Percentiles rank a stretch among this genome's conserved stretches.
Conservation (phyloP, 164 flowering plant species). For the Vitis vinifera region DNA sequence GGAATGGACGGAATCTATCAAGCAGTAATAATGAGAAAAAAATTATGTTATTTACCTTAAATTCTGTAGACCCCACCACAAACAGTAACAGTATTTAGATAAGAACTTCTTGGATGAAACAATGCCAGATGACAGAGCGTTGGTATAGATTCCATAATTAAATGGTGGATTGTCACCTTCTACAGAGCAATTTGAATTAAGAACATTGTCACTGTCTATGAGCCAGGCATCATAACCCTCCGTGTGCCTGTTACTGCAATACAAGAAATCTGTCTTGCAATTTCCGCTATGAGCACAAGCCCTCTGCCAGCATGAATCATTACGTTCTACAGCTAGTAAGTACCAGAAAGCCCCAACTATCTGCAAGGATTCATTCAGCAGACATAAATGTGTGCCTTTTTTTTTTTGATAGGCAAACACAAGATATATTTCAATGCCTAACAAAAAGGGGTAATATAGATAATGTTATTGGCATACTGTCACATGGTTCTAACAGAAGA, state of each 20-base stretch:
- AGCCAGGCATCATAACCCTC: conserved; percentile 53
- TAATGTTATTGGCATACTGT: not conserved
- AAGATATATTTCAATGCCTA: too few species aligned
- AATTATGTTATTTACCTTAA: conserved; percentile 54
- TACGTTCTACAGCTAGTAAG: conserved; percentile 74
- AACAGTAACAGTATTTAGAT: conserved; percentile 86
- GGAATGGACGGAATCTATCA: not conserved
- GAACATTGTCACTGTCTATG: conserved; percentile 29
- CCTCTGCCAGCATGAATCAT: conserved; percentile 83
- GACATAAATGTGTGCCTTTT: not conserved
- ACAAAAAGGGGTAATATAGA: too few species aligned
- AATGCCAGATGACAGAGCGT: conserved; percentile 73
- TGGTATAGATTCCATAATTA: conserved; percentile 79
- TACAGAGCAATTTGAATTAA: conserved; percentile 41
- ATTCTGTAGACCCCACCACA: conserved; percentile 99
- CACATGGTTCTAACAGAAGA: not conserved
- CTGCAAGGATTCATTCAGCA: conserved; percentile 43
- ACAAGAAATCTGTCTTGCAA: conserved; percentile 59
- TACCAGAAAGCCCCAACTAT: conserved; percentile 98
- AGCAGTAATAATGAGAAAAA: not conserved
- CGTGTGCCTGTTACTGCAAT: conserved; percentile 66
- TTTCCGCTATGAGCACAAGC: conserved; percentile 38
- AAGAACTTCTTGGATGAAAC: conserved; percentile 58
- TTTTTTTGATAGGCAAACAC: too few species aligned
- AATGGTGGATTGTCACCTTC: conserved; percentile 52